Base-by-base conservation (phyloP, 345 rosid species). In the Lenwebbia sp. region DNA sequence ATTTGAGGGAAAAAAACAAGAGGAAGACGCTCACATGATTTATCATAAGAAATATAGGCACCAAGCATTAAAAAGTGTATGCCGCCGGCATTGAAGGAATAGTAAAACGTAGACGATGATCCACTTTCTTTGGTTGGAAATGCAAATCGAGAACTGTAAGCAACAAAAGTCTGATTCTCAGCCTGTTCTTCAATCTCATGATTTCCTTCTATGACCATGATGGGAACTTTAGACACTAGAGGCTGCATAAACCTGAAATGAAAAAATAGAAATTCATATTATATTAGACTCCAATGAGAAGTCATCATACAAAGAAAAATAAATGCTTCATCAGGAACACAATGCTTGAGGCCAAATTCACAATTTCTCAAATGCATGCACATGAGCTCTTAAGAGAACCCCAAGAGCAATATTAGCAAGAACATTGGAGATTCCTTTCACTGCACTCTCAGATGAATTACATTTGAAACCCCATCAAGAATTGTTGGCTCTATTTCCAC, bases 31-130 rank as follows among this genome's bases (percentile, higher is more conserved):
- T 86, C 91, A 94, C 98, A 90, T 87, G 96, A 91, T 88, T 91
- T 91, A 33, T 95, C 86, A 87, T 91, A 97, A 53, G 90, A 82
- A 55, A 90, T 89, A 88, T 95, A 97, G 84, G 96, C 95, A 82
- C 98, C 94, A 5, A 97, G 96, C 96, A 97, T 94, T 58, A 97
- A 53, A 85, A 97, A 96, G 85, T 97, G 99, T 82, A 97, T 92
- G 82, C 99, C 99, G 1, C 99, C 99, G 15, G 99, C 95, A 88
- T 96, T 92, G 88, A 96, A 95, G 70, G 99, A 97, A 86, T 95
- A 97, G 86, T 95, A 97, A 58, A 95, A 91, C 17, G 94, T 87
- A 26, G 99, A 96, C 33, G 86, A 89, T 5, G 99, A 96, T 84
- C 93, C 95, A 78, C 96, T 92, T 86, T 95, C 98, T 87, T 91